phyloP scores from a whole-genome alignment of 2,329 filamentous ascomycete genomes.

The Endocalyx cinctus region DNA sequence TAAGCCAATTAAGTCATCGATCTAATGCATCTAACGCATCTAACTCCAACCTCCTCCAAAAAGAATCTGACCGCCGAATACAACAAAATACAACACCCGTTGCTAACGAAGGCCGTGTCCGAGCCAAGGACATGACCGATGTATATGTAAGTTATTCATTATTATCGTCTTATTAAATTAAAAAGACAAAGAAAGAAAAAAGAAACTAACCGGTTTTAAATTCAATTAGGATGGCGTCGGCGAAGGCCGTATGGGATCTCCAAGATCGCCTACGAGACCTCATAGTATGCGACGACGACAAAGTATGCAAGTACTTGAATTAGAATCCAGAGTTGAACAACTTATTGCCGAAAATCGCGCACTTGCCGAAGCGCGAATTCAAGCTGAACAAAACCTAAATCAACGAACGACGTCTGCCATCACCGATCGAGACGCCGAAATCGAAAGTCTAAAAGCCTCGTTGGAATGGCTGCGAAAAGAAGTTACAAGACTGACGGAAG shows the following conservation, averaged over 20 bases:
- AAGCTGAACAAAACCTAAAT: slow-evolving; percentile 62
- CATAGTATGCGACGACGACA: slow-evolving; percentile 95
- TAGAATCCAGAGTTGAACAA: slow-evolving; percentile 81
- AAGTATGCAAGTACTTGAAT: slow-evolving; percentile 93
- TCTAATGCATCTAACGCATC: too few relatives aligned
- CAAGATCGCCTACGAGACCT: slow-evolving; percentile 86
- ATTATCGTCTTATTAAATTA: slow-evolving; percentile 15
- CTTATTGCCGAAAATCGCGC: slow-evolving; percentile 78
- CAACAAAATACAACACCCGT: slow-evolving; percentile 55
- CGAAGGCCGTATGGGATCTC: slow-evolving; percentile 80
- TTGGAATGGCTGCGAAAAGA: slow-evolving; percentile 79
- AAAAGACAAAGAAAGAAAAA: slow-evolving; percentile 2
- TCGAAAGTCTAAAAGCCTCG: slow-evolving; percentile 73
- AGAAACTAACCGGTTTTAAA: slow-evolving; percentile 10
- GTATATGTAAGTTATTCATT: slow-evolving; percentile 71
- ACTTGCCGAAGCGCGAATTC: slow-evolving; percentile 67
- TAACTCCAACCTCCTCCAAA: slow-evolving; percentile 28
- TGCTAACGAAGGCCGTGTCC: slow-evolving; percentile 82
- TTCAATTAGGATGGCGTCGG: slow-evolving; percentile 78
- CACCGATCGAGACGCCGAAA: slow-evolving; percentile 79
- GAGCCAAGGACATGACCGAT: slow-evolving; percentile 82
- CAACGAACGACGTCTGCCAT: slow-evolving; percentile 66
- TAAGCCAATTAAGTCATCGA: too few relatives aligned
- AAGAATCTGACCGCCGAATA: slow-evolving; percentile 18
- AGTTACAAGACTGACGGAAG: slow-evolving; percentile 71